Percentiles rank a stretch among this genome's conserved stretches.
These are phyloP conservation scores for Cercophora scortea DNA, from an alignment of 495 filamentous ascomycete species.

Conservation along the genomic window DNA sequence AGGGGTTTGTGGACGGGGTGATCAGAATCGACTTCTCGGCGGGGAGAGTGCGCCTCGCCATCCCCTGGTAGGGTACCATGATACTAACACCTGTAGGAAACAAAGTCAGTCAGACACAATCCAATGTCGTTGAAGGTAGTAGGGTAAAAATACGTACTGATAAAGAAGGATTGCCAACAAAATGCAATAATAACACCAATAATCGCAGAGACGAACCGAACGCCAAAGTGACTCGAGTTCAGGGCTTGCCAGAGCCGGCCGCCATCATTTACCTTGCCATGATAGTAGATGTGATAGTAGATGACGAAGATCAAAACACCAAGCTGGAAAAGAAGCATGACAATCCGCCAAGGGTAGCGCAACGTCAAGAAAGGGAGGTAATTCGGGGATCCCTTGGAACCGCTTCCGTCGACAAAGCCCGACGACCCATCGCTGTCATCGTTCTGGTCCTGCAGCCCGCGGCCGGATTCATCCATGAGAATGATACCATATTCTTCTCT, in stretches of 20 bases:
- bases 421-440: not conserved
- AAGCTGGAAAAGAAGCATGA: slow-evolving; percentile 18
- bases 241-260: slow-evolving; percentile 21
- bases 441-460: slow-evolving; percentile 5
- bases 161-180: slow-evolving; percentile 26
- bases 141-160: slow-evolving; percentile 11
- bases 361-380: slow-evolving; percentile 22
- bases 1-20: slow-evolving; percentile 21
- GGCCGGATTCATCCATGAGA: slow-evolving; percentile 20
- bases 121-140: no score
- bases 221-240: slow-evolving; percentile 25
- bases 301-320: slow-evolving; percentile 20
- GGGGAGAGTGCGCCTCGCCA: slow-evolving; percentile 13
- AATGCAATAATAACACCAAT: slow-evolving; percentile 25
- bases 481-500: slow-evolving; percentile 25
- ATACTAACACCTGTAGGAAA: slow-evolving; percentile 20
- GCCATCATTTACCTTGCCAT: slow-evolving; percentile 13
- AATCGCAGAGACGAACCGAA: slow-evolving; percentile 25
- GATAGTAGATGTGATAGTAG: slow-evolving; percentile 26
- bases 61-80: slow-evolving; percentile 20
- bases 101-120: no score
- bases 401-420: not conserved
- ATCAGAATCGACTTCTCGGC: slow-evolving; percentile 19
- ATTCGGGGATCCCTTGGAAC: not conserved
- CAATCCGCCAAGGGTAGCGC: slow-evolving; percentile 19